Base-by-base conservation (phyloP, 768 basidiomycete genomes). In the Suillus luteus region DNA sequence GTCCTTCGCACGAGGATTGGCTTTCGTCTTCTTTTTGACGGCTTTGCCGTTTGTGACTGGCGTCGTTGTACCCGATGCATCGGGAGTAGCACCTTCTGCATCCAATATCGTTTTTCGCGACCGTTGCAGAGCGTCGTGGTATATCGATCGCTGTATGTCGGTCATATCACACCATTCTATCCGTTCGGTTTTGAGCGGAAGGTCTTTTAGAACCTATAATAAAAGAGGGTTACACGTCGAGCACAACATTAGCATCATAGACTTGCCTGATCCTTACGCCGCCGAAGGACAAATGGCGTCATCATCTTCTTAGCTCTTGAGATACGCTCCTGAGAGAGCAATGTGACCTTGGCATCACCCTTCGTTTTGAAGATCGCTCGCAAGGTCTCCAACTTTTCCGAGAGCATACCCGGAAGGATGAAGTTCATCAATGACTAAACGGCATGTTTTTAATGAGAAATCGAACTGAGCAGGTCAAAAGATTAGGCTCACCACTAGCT, bases 301-400 rank as follows among this genome's bases (percentile, higher is more conserved):
- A 99, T 95, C 95, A 99, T 98, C 75, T 94, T 95, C 79, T 98
- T 96, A 7, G 97, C 97, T 66, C 96, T 81, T 22, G 93, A 94
- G 27, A 98, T 92, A 58, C 97, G 91, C 73, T 96, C 91, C 71
- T 93, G 90, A 5, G 96, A 93, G 31, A 99, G 88, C 27, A 98
- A 76, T 33, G 92, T 91, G 58, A 92, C 86, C 64, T 92, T 92
- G 14, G 92, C 89, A 70, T 96, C 93, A n/a, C 94, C 93, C 67
- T 93, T 94, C 43, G 93, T 93, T 75, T 97, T 99, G 85, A 99
- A 99, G 67, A 99, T 96, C 8, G 95, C 91, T 15, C 95, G 88
- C 19, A 99, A 81, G 6, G 89, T 86, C 33, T 86, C 88, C 71
- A 95, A 81, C 7, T 91, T 84, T 43, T 85, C 87, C 24, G 85